Conservation (phyloP, 2,329 filamentous ascomycete genomes). For the Fusarium staphyleae region DNA sequence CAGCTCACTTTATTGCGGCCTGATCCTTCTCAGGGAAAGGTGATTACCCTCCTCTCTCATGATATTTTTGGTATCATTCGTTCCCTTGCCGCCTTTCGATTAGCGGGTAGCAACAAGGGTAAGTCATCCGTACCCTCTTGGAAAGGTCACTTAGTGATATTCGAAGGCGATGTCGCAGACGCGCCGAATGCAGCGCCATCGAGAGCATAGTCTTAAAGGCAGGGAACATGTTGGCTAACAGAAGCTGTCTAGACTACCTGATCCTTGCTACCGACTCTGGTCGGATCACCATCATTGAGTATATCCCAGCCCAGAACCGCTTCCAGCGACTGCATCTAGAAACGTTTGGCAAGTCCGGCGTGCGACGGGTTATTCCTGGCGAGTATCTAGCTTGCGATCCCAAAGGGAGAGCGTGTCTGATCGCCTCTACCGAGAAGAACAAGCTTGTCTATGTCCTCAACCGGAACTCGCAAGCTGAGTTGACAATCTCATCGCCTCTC, state of each 20-base stretch:
- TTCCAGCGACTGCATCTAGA: slow-evolving; percentile 93
- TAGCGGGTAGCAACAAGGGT: slow-evolving; percentile 97
- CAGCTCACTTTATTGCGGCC: slow-evolving; percentile 87
- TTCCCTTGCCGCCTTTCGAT: slow-evolving; percentile 83
- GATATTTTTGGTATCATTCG: slow-evolving; percentile 97
- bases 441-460: slow-evolving; percentile 99
- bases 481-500: slow-evolving; percentile 95
- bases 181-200: slow-evolving; percentile 30
- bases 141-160: slow-evolving; percentile 72
- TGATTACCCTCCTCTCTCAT: slow-evolving; percentile 85
- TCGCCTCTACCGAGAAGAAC: slow-evolving; percentile 97
- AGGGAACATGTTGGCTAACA: slow-evolving; percentile 40
- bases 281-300: slow-evolving; percentile 92
- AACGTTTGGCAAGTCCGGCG: slow-evolving; percentile 96
- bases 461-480: slow-evolving; percentile 89
- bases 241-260: slow-evolving; percentile 76
- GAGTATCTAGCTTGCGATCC: slow-evolving; percentile 96
- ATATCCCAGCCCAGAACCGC: slow-evolving; percentile 82
- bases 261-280: slow-evolving; percentile 96
- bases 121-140: slow-evolving; percentile 59
- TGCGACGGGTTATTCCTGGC: slow-evolving; percentile 90
- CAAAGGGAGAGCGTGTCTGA: slow-evolving; percentile 92
- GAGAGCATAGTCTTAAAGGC: slow-evolving; percentile 39
- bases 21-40: slow-evolving; percentile 83
- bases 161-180: slow-evolving; percentile 43